Conservation (phyloP, 139 green algal genomes). For the Closterium sp. region DNA sequence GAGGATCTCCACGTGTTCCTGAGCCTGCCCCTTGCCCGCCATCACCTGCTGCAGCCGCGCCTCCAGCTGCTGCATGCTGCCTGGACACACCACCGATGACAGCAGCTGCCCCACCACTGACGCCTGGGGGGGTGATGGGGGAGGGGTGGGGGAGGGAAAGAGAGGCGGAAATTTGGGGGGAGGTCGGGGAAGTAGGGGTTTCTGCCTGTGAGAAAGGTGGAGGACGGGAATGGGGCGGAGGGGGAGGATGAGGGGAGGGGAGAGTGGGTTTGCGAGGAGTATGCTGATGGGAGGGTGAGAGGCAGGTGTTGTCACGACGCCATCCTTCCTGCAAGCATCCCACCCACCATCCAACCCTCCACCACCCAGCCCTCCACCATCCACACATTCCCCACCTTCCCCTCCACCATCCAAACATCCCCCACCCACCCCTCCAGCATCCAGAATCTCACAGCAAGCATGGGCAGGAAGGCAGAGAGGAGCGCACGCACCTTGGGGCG, state of each 20-base stretch:
- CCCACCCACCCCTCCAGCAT: background rate
- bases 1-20: constrained; percentile 25
- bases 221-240: background rate
- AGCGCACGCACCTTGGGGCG: constrained; percentile 17
- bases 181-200: background rate
- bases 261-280: background rate
- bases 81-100: background rate
- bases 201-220: too few species aligned
- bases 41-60: constrained; percentile 4
- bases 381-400: too few species aligned
- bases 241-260: background rate
- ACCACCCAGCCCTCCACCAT: too few species aligned
- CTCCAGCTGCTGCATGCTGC: background rate
- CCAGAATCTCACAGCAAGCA: background rate
- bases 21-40: constrained; percentile 4
- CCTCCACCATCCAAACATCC: too few species aligned
- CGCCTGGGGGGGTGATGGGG: background rate
- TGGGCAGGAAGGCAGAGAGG: background rate
- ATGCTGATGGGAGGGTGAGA: background rate
- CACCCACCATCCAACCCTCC: too few species aligned
- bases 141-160: background rate
- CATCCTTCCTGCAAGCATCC: too few species aligned
- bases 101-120: constrained; percentile 23
- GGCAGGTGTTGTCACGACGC: background rate
- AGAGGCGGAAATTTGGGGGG: background rate